Base-by-base conservation (phyloP, 2,329 filamentous ascomycete species). In the Graphiopsis chlorocephala region DNA sequence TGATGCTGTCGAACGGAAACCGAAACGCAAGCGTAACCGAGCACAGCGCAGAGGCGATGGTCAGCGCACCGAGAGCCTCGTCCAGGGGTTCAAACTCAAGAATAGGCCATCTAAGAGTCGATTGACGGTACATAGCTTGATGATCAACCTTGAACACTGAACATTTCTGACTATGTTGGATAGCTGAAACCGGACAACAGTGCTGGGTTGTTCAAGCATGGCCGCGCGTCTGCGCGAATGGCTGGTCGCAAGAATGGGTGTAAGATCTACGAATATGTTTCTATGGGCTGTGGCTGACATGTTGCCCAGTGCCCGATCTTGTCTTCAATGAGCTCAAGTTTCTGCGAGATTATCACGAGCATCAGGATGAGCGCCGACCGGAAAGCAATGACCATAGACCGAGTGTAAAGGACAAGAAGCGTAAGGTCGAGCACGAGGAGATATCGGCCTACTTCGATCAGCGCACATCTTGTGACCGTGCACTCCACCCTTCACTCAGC, bases 241-340 rank as follows among this genome's bases (percentile, higher is more conserved):
- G 77, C 72, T 67, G 77, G 79, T 25, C 75, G 75, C 70, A 80
- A 80, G 23, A 65, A 62, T 20, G 73, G 73, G 52, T 66, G 74
- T 75, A 68, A 72, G 82, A 81, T 71, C 2, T 15, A 26, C 20
- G 11, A 15, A 20, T 31, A 8, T 20, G 17, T 29, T 12, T 12
- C n/a, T 26, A 20, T 20, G 4, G 20, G 10, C 12, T 2, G 26
- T 63, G 64, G 62, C 64, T 68, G 67, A 63, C 11, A 15, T 48
- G 68, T 76, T 65, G 74, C 61, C 60, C 69, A 84, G 82, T 84
- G 59, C 82, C 82, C 29, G 81, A 84, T 71, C 75, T 83, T 47
- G 79, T 80, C 29, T 84, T 84, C 72, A 81, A 81, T 29, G 80
- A 83, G 68, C 81, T 83, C 79, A 78, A 75, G 26, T 84, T 83